A percentile compares a stretch with the other conserved stretches of the same genome.
phyloP scores from a whole-genome alignment of 1,284 basidiomycete genomes.

The Papiliotrema flavescens region DNA sequence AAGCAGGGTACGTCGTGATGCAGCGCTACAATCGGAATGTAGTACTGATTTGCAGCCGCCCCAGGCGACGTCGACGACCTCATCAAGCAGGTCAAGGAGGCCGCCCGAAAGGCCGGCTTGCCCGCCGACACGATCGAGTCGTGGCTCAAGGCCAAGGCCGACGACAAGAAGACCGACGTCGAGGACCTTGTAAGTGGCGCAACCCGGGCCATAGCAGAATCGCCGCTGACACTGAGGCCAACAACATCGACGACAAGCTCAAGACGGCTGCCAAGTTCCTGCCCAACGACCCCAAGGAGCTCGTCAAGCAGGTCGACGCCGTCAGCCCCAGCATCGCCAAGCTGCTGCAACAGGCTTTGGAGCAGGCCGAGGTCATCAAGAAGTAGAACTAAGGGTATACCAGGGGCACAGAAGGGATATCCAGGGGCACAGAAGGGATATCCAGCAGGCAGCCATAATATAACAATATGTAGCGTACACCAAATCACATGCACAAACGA shows the following conservation, averaged over 20 bases:
- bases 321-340: conserved; percentile 42
- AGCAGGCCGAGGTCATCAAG: conserved; percentile 34
- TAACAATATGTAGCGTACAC: no score
- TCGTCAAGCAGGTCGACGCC: conserved; percentile 36
- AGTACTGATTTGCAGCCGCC: conserved; percentile 20
- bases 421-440: no score
- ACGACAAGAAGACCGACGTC: conserved; percentile 39
- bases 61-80: conserved; percentile 43
- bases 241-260: conserved; percentile 32
- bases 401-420: no score
- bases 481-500: no score
- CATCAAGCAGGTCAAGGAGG: conserved; percentile 40
- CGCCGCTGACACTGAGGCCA: conserved; percentile 18
- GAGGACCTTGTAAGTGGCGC: conserved; percentile 28
- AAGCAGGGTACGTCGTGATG: conserved; percentile 31
- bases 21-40: not conserved
- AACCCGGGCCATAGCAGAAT: not conserved
- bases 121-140: conserved; percentile 41
- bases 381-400: conserved; percentile 19
- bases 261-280: conserved; percentile 31
- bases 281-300: conserved; percentile 38
- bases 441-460: no score
- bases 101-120: conserved; percentile 44
- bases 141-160: conserved; percentile 36
- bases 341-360: conserved; percentile 37